Base-by-base conservation (phyloP, 2,329 filamentous ascomycete species). In the Aureobasidium zeae region DNA sequence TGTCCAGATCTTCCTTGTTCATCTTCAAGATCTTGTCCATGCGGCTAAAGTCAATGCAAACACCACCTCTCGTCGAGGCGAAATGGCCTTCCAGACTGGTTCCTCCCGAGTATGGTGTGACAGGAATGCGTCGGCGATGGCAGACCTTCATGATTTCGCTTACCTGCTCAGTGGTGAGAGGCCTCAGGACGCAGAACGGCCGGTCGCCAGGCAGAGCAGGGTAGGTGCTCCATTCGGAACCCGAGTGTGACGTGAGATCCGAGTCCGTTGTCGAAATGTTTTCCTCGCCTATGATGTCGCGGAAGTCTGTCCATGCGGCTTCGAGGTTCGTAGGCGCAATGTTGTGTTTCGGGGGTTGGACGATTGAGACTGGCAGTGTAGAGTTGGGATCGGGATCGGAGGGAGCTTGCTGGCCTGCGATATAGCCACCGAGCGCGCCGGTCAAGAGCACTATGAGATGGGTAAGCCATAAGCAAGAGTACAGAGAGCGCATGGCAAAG, bases 11-110 rank as follows among this genome's bases (percentile, higher is more conserved):
- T 53, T 81, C 77, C 63, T 83, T 80, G 66, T 94, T 82, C 53
- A 95, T 65, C 25, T 72, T 68, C 24, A 94, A 50, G 41, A 95
- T 79, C 58, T 81, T 77, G 64, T 89, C 77, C 88, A 95, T 94
- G 48, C 81, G 75, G 38, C 74, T 73, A 61, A 94, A 93, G 63
- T 94, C 86, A 55, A 95, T 74, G 54, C 84, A 89, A 22, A 94
- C 77, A 15, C 88, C 88, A 46, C 85, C 83, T 52, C 79, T 70
- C 12, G 86, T 94, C 2, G 86, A 77, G 1, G 86, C 79, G 62
- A 84, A 94, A 62, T 94, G 86, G 1, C 88, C 88, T 64, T 95
- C 88, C 22, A 95, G 69, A 55, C 83, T 88, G 6, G 88, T 94
- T 24, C 88, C 88, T 31, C 88, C 88, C 46, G 81, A 86, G 65